Base-by-base conservation (phyloP, 2,329 filamentous ascomycete genomes). In the Plenodomus tracheiphilus region DNA sequence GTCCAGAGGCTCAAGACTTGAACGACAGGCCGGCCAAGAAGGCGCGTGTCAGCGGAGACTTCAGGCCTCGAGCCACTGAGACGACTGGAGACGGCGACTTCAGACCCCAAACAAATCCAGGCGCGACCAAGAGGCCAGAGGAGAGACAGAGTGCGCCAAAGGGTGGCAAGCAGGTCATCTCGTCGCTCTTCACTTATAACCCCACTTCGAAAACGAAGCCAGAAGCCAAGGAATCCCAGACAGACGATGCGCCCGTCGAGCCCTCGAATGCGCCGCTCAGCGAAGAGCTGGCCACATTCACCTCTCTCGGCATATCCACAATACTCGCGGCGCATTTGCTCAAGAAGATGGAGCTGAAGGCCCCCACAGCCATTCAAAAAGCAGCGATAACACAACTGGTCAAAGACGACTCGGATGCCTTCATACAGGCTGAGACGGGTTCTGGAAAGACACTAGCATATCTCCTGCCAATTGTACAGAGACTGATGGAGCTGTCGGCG, bases 401-500 rank as follows among this genome's bases (percentile, higher is more conserved):
- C 38, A 85, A 85, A 36, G 86, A 88, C 44, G 88, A 96, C 61
- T 86, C 84, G 39, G 94, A 99, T 76, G 92, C 92, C 2, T 99
- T 99, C 64, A 87, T 99, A 28, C 94, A 97, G 71, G 95, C 94
- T 2, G 88, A 99, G 75, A 99, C 94, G 0, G 94, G 94, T 60
- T 99, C 94, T 0, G 94, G 94, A 75, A 99, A 99, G 76, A 99
- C 94, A 0, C 76, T 99, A 51, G 90, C 94, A n/a, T 99, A 99
- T 70, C 80, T 99, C 4, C 77, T 99, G 6, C 94, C 94, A 1
- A 88, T 99, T 39, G 85, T 99, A 18, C 90, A 99, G 69, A 83
- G 91, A 19, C 87, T 99, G 17, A 84, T 96, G 72, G 81, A 85
- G 13, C 80, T 97, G 22, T 89, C 79, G 59, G 82, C 70, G 67